Percentiles rank a stretch among this genome's conserved stretches.
Evolutionary conservation across 164 flowering plant species (phyloP).

Genomic region (Umbilicus rupestris): DNA sequence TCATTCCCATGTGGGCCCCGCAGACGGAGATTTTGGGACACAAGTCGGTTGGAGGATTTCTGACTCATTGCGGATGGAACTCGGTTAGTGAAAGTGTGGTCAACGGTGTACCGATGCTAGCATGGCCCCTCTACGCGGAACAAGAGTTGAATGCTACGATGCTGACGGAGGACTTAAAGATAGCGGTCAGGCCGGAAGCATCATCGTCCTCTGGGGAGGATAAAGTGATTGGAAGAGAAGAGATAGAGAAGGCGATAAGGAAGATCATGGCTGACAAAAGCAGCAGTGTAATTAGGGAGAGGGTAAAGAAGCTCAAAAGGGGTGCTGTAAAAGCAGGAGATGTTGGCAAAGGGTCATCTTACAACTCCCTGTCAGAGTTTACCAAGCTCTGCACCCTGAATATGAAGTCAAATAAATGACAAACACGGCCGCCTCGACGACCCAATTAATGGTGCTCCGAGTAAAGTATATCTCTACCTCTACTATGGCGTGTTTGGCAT

Average conservation of each 20-base stretch:
- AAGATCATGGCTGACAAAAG: conserved; percentile 22
- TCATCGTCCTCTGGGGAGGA: background rate
- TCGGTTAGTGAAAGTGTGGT: conserved; percentile 31
- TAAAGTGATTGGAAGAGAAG: conserved; percentile 25
- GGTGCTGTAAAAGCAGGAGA: conserved; percentile 16
- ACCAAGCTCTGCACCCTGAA: background rate
- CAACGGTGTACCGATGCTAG: conserved; percentile 37
- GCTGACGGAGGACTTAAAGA: conserved; percentile 25
- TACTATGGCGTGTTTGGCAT: too few species aligned
- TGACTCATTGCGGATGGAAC: conserved; percentile 49
- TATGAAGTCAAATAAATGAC: background rate
- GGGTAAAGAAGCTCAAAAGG: conserved; percentile 17
- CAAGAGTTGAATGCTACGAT: conserved; percentile 33
- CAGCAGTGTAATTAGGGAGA: conserved; percentile 17
- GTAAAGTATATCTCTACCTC: too few species aligned
- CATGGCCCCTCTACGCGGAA: conserved; percentile 49
- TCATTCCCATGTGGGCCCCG: conserved; percentile 31
- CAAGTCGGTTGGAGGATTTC: conserved; percentile 26
- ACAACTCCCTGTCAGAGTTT: conserved; percentile 14
- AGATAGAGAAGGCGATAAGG: conserved; percentile 28
- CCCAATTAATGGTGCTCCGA: too few species aligned
- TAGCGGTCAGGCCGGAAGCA: conserved; percentile 21
- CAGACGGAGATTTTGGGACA: conserved; percentile 29
- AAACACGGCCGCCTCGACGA: too few species aligned
- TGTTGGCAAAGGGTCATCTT: conserved; percentile 25